Percentiles rank a stretch among this genome's conserved stretches.
Conservation (phyloP, 1,284 basidiomycete species). For the Pseudozyma tsukubaensis region DNA sequence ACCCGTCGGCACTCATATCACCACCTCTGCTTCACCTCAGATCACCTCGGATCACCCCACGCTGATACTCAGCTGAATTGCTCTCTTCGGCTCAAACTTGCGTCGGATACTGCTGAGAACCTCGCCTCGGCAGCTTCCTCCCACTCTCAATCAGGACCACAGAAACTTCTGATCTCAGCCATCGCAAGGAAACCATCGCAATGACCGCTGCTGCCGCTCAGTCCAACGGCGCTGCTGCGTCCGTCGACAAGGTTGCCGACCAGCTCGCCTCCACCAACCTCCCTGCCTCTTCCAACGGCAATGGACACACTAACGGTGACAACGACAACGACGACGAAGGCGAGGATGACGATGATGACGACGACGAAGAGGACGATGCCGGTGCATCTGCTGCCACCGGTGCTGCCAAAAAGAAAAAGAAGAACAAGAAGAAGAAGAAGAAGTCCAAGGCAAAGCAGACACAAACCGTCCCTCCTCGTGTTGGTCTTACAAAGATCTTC, state of each 20-base stretch:
- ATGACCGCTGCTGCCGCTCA: conserved; percentile 29
- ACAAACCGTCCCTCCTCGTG: conserved; percentile 92
- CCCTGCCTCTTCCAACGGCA: conserved; percentile 32
- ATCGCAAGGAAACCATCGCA: neutral
- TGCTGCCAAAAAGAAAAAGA: conserved; percentile 76
- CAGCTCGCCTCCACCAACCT: conserved; percentile 41
- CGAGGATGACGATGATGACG: conserved; percentile 56
- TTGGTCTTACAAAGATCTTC: conserved; percentile 90
- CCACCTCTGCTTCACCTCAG: neutral
- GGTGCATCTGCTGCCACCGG: conserved; percentile 35
- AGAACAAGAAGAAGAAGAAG: conserved; percentile 82
- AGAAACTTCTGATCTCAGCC: neutral
- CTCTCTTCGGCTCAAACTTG: neutral
- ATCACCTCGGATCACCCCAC: neutral
- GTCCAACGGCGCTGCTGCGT: conserved; percentile 22
- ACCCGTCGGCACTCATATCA: conserved; percentile 6
- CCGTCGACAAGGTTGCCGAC: conserved; percentile 45
- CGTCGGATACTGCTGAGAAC: too few relatives aligned
- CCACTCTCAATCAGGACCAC: too few relatives aligned
- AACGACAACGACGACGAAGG: conserved; percentile 34
- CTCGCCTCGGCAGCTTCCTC: too few relatives aligned
- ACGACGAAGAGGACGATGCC: conserved; percentile 46
- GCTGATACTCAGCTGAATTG: neutral
- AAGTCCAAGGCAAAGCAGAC: conserved; percentile 55
- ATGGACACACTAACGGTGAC: conserved; percentile 28